Conservation (phyloP, 495 filamentous ascomycete species). For the Entonaema liquescens region DNA sequence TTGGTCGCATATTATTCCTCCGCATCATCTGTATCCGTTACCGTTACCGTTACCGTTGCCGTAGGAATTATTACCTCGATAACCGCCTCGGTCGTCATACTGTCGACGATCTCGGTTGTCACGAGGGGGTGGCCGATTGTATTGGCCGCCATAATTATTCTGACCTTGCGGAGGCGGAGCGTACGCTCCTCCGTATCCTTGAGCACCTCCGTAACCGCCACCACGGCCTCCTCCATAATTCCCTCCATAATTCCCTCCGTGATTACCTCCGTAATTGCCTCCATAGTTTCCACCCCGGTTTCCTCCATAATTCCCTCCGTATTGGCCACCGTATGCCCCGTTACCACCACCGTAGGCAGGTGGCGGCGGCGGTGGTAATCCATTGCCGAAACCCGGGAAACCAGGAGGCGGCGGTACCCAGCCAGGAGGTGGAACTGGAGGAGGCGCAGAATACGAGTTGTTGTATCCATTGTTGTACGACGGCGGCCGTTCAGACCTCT, state of each 20-base stretch:
- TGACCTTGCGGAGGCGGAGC: constrained; percentile 24
- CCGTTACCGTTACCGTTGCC: no score
- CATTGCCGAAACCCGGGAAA: constrained; percentile 53
- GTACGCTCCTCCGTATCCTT: constrained; percentile 30
- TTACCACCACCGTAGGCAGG: constrained; percentile 42
- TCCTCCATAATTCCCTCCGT: constrained; percentile 40
- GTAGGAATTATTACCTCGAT: constrained; percentile 30
- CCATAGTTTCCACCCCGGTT: constrained; percentile 31
- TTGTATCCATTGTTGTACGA: constrained; percentile 42
- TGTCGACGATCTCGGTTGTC: constrained; percentile 34
- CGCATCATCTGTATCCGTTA: not conserved
- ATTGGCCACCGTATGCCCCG: constrained; percentile 39
- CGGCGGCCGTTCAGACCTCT: constrained; percentile 26
- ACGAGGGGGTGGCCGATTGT: constrained; percentile 31
- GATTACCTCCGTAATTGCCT: constrained; percentile 35
- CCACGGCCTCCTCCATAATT: constrained; percentile 34
- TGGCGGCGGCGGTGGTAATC: constrained; percentile 58
- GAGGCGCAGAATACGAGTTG: constrained; percentile 42
- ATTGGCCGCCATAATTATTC: constrained; percentile 32
- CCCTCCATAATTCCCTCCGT: constrained; percentile 36
- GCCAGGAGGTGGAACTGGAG: constrained; percentile 46
- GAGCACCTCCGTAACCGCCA: constrained; percentile 31
- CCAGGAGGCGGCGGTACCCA: constrained; percentile 59
- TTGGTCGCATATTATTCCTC: not conserved
- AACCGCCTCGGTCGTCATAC: constrained; percentile 36